Evolutionary conservation across 805 yeast genomes (phyloP), one percentile per base, ranked within the genome.

Genomic region (Hanseniaspora occidentalis): DNA sequence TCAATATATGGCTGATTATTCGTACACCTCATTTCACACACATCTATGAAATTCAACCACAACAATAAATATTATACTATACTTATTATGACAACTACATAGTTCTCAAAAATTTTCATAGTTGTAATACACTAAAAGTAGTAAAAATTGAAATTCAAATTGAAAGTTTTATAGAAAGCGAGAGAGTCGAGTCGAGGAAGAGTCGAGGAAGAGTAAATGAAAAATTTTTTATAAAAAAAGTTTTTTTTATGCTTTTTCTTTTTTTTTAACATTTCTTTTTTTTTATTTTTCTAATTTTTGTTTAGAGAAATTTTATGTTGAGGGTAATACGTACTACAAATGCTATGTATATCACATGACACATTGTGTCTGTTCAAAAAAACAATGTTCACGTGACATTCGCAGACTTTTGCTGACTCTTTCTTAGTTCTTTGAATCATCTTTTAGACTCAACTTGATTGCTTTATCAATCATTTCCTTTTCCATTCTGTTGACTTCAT

Each of bases 381-480:
- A 36, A 6, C 13, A 36, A 23, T 25, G 11, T 2, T 23, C 23
- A 13, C 8, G 22, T 18, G 22, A 35, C 22, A 35, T n/a, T n/a
- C n/a, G n/a, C n/a, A n/a, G n/a, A n/a, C n/a, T n/a, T n/a, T n/a
- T n/a, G n/a, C n/a, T n/a, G n/a, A n/a, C n/a, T n/a, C n/a, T n/a
- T n/a, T n/a, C n/a, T n/a, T n/a, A n/a, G n/a, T n/a, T n/a, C n/a
- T n/a, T n/a, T n/a, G n/a, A n/a, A n/a, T n/a, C n/a, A n/a, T n/a
- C n/a, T n/a, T n/a, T n/a, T n/a, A 85, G 57, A 36, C 88, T 79
- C 37, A 84, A 63, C 46, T 84, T 65, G 58, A 86, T 68, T 0
- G 95, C 96, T 53, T 84, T 88, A 50, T 81, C 81, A 37, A 86
- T 67, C 95, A 85, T 82, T 49, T 79, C 66, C 42, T 82, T 82